A percentile compares a stretch with the other conserved stretches of the same genome.
These are phyloP conservation scores for Phycomyces blakesleeanus DNA, from an alignment of 192 early-diverging fungal genomes.

Conservation along the genomic window DNA sequence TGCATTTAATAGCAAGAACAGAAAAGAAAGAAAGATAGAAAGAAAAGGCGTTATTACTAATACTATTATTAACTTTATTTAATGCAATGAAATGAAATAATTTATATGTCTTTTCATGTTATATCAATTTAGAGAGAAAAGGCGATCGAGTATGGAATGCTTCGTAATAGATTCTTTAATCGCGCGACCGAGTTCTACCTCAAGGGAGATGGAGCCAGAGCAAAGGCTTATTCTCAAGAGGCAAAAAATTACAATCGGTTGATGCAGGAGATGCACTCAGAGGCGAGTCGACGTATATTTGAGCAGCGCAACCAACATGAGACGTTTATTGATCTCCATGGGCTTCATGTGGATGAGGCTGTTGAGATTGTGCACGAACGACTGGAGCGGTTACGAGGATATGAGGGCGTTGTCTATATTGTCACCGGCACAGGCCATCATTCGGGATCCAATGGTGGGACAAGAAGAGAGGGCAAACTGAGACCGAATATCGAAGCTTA, in stretches of 20 bases:
- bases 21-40: too few species aligned
- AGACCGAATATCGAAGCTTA: constrained; percentile 20
- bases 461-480: constrained; percentile 21
- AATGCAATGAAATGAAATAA: too few species aligned
- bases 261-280: constrained; percentile 45
- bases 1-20: too few species aligned
- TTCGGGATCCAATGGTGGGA: constrained; percentile 17
- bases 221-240: constrained; percentile 38
- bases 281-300: constrained; percentile 48
- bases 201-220: constrained; percentile 41
- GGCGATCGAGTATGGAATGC: constrained; percentile 44
- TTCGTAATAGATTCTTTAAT: constrained; percentile 46
- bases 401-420: constrained; percentile 43
- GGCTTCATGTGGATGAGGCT: constrained; percentile 48
- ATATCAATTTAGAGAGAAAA: constrained; percentile 30
- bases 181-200: constrained; percentile 41
- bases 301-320: constrained; percentile 37
- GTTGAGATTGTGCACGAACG: constrained; percentile 40
- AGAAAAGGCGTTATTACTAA: too few species aligned
- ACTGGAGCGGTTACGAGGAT: constrained; percentile 38
- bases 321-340: constrained; percentile 52
- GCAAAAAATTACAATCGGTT: constrained; percentile 44
- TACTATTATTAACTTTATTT: too few species aligned
- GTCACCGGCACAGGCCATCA: constrained; percentile 52
- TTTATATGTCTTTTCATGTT: too few species aligned